phyloP scores from a whole-genome alignment of 208 protist species.

The Wallacemonas sp. region DNA sequence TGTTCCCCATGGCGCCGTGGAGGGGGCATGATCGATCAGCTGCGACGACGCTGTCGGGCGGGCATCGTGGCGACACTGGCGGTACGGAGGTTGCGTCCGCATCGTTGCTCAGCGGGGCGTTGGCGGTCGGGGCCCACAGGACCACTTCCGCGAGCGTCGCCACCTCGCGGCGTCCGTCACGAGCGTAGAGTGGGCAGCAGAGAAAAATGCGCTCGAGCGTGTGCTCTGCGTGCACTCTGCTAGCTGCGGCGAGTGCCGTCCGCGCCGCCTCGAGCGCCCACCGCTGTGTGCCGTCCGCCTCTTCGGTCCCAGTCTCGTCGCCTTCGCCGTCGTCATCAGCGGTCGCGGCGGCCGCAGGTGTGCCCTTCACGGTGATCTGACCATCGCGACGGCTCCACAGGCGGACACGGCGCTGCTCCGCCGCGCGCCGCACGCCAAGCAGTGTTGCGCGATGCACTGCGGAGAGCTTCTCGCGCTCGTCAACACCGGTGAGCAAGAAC shows the following conservation, averaged over 20 bases:
- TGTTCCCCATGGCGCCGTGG: too few relatives aligned
- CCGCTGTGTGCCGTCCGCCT: background rate
- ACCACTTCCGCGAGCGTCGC: background rate
- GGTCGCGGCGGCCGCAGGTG: background rate
- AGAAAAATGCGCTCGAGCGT: constrained; percentile 2
- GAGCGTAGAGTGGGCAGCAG: background rate
- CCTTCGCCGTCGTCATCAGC: background rate
- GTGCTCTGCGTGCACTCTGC: background rate
- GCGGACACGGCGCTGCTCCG: background rate
- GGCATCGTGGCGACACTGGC: too few relatives aligned
- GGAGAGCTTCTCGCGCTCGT: constrained; percentile 27
- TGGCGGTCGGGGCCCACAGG: background rate
- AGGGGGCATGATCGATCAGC: too few relatives aligned
- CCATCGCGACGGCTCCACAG: background rate
- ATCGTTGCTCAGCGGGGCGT: background rate
- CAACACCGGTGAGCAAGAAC: constrained; percentile 45
- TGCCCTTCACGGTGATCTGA: background rate
- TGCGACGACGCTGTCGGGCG: too few relatives aligned
- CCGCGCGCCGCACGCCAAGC: background rate
- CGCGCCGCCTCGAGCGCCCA: constrained; percentile 1
- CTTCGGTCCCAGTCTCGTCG: background rate
- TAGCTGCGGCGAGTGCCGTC: background rate
- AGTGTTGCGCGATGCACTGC: constrained; percentile 12
- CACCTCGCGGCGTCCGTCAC: background rate
- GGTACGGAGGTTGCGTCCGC: background rate